Evolutionary conservation across 2,329 filamentous ascomycete species (phyloP).

Genomic region (Pseudocercospora ulei): DNA sequence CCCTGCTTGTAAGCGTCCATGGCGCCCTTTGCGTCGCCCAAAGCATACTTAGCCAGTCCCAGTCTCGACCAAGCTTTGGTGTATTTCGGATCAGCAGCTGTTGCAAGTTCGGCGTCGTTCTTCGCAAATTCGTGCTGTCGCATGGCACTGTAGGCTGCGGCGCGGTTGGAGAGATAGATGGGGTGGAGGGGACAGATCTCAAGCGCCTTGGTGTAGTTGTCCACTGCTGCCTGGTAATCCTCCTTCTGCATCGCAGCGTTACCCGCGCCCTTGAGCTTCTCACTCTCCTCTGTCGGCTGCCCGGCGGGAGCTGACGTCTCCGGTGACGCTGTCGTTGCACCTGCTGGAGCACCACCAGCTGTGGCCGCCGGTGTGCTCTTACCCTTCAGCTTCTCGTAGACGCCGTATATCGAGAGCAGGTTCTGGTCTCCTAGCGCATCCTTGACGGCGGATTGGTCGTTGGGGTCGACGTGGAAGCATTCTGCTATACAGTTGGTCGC

Average conservation of each 20-base stretch:
- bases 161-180: conserved; percentile 95
- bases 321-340: conserved; percentile 36
- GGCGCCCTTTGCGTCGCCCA: conserved; percentile 79
- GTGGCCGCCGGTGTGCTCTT: conserved; percentile 46
- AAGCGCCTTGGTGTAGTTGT: conserved; percentile 79
- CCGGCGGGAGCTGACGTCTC: conserved; percentile 39
- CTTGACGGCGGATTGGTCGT: conserved; percentile 59
- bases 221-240: conserved; percentile 74
- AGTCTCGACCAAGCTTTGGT: conserved; percentile 95
- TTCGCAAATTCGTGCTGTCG: conserved; percentile 75
- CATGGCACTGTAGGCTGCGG: conserved; percentile 78
- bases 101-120: conserved; percentile 82
- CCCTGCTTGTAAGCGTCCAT: conserved; percentile 93
- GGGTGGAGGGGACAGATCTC: conserved; percentile 73
- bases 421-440: conserved; percentile 77
- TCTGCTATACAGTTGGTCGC: conserved; percentile 90
- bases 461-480: conserved; percentile 87
- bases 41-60: conserved; percentile 80
- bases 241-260: conserved; percentile 94
- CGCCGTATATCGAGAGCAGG: conserved; percentile 81
- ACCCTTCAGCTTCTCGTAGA: conserved; percentile 88
- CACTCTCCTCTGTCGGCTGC: conserved; percentile 61
- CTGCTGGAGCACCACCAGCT: conserved; percentile 33
- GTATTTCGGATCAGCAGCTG: conserved; percentile 79
- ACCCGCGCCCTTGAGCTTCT: conserved; percentile 77